A percentile compares a stretch with the other conserved stretches of the same genome.
phyloP scores from a whole-genome alignment of 805 yeast genomes.

The Zygosaccharomyces bisporus region DNA sequence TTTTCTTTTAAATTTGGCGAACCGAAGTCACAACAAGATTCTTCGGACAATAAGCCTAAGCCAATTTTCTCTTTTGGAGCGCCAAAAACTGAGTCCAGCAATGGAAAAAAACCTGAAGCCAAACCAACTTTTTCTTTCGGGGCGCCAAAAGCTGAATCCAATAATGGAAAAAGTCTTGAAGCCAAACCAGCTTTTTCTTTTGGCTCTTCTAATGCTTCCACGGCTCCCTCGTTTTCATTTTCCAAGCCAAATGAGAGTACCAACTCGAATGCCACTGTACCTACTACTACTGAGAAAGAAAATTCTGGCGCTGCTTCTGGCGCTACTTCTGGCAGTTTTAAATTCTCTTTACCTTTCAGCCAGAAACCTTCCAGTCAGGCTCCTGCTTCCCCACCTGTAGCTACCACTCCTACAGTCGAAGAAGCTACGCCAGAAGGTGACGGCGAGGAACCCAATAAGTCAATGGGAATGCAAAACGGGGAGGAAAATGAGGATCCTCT shows the following conservation, averaged over 20 bases:
- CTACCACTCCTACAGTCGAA: conserved; percentile 20
- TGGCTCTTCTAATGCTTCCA: conserved; percentile 10
- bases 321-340: conserved; percentile 30
- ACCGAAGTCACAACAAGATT: conserved; percentile 5
- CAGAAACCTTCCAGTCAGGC: conserved; percentile 20
- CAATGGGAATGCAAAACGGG: conserved; percentile 54
- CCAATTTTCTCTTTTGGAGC: conserved; percentile 26
- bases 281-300: neutral
- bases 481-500: conserved; percentile 74
- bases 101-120: conserved; percentile 10
- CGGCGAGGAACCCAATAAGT: conserved; percentile 48
- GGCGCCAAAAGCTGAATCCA: conserved; percentile 6
- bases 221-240: conserved; percentile 21
- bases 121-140: conserved; percentile 28
- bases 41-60: conserved; percentile 16
- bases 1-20: conserved; percentile 15
- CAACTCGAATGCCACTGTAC: neutral
- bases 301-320: conserved; percentile 11
- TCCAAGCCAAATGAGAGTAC: conserved; percentile 10
- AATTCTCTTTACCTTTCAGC: conserved; percentile 35
- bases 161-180: conserved; percentile 11
- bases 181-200: conserved; percentile 25
- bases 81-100: conserved; percentile 9
- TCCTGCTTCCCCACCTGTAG: conserved; percentile 16
- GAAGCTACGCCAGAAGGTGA: conserved; percentile 44